These are phyloP conservation scores for Corylus avellana DNA, from an alignment of 306 rosid species.

Conservation along the genomic window DNA sequence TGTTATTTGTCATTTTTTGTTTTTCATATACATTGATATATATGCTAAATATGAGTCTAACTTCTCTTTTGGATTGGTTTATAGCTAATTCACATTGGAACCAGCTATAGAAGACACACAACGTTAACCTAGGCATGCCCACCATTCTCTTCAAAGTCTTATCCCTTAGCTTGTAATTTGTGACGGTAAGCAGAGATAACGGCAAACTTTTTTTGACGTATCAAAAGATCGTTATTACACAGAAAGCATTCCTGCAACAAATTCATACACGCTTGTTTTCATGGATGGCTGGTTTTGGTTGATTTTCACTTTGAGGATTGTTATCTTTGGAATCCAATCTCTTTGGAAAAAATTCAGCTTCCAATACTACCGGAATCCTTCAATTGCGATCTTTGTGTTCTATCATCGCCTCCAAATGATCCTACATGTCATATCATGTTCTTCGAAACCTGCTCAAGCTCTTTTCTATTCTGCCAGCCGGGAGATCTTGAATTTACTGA, in stretches of 20 bases:
- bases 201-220: background rate
- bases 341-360: background rate
- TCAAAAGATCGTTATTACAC: background rate
- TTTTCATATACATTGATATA: no score
- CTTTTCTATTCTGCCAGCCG: background rate
- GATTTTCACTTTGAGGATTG: background rate
- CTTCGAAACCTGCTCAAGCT: background rate
- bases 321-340: background rate
- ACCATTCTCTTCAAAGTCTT: background rate
- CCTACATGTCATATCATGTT: slow-evolving; percentile 1
- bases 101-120: background rate
- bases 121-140: background rate
- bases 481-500: background rate
- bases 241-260: background rate
- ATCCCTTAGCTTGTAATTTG: background rate
- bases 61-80: background rate
- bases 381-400: background rate
- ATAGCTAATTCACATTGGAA: background rate
- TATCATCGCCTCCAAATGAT: background rate
- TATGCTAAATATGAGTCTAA: background rate
- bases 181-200: background rate
- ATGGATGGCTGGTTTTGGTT: background rate
- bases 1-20: no score
- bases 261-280: background rate
- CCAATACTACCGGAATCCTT: background rate